Evolutionary conservation across 495 filamentous ascomycete genomes (phyloP).

Genomic region (Hypomontagnella submonticulosa): DNA sequence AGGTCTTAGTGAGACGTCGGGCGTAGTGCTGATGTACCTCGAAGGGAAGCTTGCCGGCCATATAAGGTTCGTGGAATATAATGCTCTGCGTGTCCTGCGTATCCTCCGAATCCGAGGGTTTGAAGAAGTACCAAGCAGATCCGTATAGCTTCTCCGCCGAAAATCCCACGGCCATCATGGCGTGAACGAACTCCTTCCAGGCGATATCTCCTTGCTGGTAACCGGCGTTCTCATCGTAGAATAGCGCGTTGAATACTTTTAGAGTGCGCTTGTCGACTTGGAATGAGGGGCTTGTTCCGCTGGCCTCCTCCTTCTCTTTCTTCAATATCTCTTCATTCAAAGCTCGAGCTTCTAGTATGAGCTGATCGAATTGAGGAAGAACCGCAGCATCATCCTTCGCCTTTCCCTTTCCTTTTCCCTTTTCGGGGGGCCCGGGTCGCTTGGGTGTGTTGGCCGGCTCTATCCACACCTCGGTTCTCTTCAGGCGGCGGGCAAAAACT

Average conservation of each 20-base stretch:
- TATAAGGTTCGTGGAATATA: constrained; percentile 64
- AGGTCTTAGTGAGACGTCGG: constrained; percentile 5
- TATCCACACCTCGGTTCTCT: constrained; percentile 12
- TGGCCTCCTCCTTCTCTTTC: no score
- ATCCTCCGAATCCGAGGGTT: constrained; percentile 47
- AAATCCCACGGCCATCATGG: constrained; percentile 62
- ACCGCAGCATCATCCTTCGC: no score
- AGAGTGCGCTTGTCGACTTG: constrained; percentile 24
- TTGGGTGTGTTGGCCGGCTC: background rate
- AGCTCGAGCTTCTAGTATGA: no score
- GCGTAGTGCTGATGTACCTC: constrained; percentile 2
- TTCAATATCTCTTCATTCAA: no score
- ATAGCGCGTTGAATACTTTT: constrained; percentile 9
- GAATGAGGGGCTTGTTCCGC: background rate
- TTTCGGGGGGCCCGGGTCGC: background rate
- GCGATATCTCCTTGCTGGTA: constrained; percentile 51
- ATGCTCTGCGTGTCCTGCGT: constrained; percentile 54
- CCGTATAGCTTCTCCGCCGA: constrained; percentile 62
- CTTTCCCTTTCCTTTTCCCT: constrained; percentile 3
- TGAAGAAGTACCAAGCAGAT: constrained; percentile 66
- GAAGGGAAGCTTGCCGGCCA: background rate
- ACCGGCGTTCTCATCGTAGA: constrained; percentile 8
- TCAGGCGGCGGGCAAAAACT: background rate
- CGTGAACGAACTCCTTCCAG: constrained; percentile 66
- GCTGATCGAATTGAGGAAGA: no score